Percentiles rank a stretch among this genome's conserved stretches.
phyloP scores from a whole-genome alignment of 2,329 filamentous ascomycete genomes.

The Plenodomus tracheiphilus region DNA sequence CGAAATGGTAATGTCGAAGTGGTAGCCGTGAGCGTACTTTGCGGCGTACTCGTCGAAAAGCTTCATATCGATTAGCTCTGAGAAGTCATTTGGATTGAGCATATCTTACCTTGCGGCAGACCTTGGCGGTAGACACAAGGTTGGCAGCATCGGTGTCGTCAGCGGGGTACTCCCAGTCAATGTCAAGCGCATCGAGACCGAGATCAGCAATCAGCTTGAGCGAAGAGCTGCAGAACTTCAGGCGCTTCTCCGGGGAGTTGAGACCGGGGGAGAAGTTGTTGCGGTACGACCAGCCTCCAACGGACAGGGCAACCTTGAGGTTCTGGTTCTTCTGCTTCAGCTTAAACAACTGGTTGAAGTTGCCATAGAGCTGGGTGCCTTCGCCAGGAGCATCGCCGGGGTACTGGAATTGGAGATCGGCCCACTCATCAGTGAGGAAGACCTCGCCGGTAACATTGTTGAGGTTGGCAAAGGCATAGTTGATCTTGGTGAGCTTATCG shows the following conservation, averaged over 20 bases:
- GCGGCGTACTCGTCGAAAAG: slow-evolving; percentile 45
- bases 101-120: slow-evolving; percentile 38
- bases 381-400: slow-evolving; percentile 65
- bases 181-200: slow-evolving; percentile 63
- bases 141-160: slow-evolving; percentile 40
- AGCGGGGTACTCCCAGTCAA: slow-evolving; percentile 53
- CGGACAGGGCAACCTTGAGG: slow-evolving; percentile 77
- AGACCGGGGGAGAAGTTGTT: slow-evolving; percentile 74
- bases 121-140: slow-evolving; percentile 43
- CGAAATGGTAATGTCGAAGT: slow-evolving; percentile 50
- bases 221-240: slow-evolving; percentile 68
- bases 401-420: slow-evolving; percentile 64
- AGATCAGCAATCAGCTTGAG: slow-evolving; percentile 77
- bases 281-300: slow-evolving; percentile 79
- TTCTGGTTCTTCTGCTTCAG: slow-evolving; percentile 76
- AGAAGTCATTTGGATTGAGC: not conserved
- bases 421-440: slow-evolving; percentile 25
- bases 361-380: slow-evolving; percentile 74
- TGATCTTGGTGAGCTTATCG: slow-evolving; percentile 81
- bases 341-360: slow-evolving; percentile 74
- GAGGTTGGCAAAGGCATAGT: slow-evolving; percentile 90
- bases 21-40: slow-evolving; percentile 42
- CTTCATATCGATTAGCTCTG: slow-evolving; percentile 17
- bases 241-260: slow-evolving; percentile 63
- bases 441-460: slow-evolving; percentile 75